phyloP scores from a whole-genome alignment of 805 yeast genomes.

The Yarrowia keelungensis region DNA sequence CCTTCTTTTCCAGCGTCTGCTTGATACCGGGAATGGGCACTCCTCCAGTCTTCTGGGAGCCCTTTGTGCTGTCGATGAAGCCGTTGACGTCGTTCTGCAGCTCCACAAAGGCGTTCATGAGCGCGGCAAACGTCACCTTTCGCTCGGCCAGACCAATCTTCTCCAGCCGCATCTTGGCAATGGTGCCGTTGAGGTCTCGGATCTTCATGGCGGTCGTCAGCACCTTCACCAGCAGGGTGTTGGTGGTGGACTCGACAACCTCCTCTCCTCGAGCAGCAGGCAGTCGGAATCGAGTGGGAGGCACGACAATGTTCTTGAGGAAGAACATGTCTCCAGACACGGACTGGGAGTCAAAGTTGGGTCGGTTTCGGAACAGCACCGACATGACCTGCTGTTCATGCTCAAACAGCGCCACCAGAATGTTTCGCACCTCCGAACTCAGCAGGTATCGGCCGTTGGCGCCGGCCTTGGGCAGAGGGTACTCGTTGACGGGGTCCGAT shows the following conservation, averaged over 20 bases:
- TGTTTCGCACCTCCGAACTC: slow-evolving; percentile 84
- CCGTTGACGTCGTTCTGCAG: slow-evolving; percentile 95
- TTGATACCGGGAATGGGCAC: slow-evolving; percentile 93
- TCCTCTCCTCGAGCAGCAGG: slow-evolving; percentile 98
- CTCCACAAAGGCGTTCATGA: slow-evolving; percentile 95
- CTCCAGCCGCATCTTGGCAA: slow-evolving; percentile 66
- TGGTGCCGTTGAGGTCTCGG: slow-evolving; percentile 87
- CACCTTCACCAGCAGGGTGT: slow-evolving; percentile 81
- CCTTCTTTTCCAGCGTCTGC: slow-evolving; percentile 97
- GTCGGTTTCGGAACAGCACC: slow-evolving; percentile 83
- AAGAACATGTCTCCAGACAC: slow-evolving; percentile 84
- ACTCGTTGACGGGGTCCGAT: slow-evolving; percentile 47
- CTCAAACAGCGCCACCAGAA: slow-evolving; percentile 74
- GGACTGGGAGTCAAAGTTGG: slow-evolving; percentile 55
- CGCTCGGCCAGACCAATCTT: slow-evolving; percentile 68
- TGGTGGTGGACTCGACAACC: slow-evolving; percentile 91
- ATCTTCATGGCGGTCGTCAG: slow-evolving; percentile 80
- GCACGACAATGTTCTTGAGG: slow-evolving; percentile 86
- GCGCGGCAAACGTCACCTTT: slow-evolving; percentile 78
- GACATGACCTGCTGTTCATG: slow-evolving; percentile 73
- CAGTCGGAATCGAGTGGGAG: slow-evolving; percentile 94
- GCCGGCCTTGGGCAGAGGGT: slow-evolving; percentile 59
- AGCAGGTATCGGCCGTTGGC: slow-evolving; percentile 84
- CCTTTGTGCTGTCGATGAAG: slow-evolving; percentile 89
- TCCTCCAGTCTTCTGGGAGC: slow-evolving; percentile 69